These are phyloP conservation scores for Erodium trifolium DNA, from an alignment of 441 rosid genomes.

Conservation along the genomic window DNA sequence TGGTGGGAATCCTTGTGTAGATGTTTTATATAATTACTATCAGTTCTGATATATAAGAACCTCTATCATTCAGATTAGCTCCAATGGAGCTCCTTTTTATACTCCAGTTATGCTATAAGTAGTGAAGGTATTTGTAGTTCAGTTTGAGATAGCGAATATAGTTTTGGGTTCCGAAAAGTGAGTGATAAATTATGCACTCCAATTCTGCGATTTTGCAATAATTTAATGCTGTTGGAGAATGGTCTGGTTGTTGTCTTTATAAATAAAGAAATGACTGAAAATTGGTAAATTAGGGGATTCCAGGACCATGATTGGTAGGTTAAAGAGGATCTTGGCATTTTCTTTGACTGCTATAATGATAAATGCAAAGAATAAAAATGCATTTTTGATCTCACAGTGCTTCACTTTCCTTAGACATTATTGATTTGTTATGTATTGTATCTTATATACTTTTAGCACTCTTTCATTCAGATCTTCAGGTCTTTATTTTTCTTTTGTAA, in stretches of 20 bases:
- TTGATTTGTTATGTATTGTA: not conserved
- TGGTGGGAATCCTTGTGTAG: no score
- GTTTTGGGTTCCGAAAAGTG: no score
- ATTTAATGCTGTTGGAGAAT: not conserved
- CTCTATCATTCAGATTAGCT: no score
- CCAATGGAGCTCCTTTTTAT: no score
- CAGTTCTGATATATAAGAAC: no score
- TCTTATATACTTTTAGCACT: not conserved
- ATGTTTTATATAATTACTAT: no score
- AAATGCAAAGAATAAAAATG: not conserved
- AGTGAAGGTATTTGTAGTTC: no score
- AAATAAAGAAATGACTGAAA: not conserved
- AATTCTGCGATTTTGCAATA: no score
- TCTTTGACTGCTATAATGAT: not conserved
- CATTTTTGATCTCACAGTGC: not conserved
- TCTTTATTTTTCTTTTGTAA: not conserved
- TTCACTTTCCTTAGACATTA: not conserved
- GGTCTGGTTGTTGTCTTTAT: not conserved
- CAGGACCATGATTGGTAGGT: not conserved
- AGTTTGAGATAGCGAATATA: no score
- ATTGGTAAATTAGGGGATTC: not conserved
- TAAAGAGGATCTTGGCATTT: not conserved
- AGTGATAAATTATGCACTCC: no score
- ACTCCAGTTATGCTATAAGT: no score
- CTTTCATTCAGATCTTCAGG: not conserved